These are phyloP conservation scores for Agapanthus africanus DNA, from an alignment of 106 monocot species.

Conservation along the genomic window DNA sequence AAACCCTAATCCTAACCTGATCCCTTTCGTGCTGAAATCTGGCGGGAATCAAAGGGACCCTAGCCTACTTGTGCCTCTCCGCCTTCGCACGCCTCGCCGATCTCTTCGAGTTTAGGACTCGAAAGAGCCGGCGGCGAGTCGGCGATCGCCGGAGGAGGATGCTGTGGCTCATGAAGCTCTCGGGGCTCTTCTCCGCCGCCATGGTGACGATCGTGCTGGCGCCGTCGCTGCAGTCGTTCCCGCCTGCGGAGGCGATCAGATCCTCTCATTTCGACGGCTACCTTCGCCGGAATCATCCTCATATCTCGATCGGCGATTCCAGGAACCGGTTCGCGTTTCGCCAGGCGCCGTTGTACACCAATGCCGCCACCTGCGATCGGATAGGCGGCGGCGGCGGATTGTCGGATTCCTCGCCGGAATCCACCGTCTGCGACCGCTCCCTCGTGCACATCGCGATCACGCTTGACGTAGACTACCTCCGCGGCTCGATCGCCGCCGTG, in stretches of 20 bases:
- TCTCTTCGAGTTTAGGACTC: constrained; percentile 21
- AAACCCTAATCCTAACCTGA: background rate
- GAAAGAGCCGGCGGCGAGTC: constrained; percentile 35
- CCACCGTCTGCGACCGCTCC: constrained; percentile 55
- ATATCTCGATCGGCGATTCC: constrained; percentile 33
- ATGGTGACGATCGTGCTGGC: constrained; percentile 61
- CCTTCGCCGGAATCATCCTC: constrained; percentile 18
- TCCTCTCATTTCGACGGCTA: constrained; percentile 54
- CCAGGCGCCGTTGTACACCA: constrained; percentile 35
- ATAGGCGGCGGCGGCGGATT: constrained; percentile 15
- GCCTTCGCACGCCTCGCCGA: constrained; percentile 16
- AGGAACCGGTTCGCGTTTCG: constrained; percentile 1
- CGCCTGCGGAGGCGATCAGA: constrained; percentile 81
- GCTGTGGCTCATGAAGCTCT: constrained; percentile 40
- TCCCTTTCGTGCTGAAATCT: constrained; percentile 4
- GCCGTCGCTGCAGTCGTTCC: constrained; percentile 47
- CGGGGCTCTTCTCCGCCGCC: constrained; percentile 68
- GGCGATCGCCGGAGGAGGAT: constrained; percentile 16
- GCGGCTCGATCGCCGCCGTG: constrained; percentile 94
- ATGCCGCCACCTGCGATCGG: constrained; percentile 60
- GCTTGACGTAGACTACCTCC: constrained; percentile 83
- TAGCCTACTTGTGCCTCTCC: constrained; percentile 12
- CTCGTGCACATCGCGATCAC: constrained; percentile 94
- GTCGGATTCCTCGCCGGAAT: constrained; percentile 11
- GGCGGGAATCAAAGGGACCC: constrained; percentile 32